A percentile compares a stretch with the other conserved stretches of the same genome.
Evolutionary conservation across 805 yeast species (phyloP).

Genomic region (Kodamaea laetipori): DNA sequence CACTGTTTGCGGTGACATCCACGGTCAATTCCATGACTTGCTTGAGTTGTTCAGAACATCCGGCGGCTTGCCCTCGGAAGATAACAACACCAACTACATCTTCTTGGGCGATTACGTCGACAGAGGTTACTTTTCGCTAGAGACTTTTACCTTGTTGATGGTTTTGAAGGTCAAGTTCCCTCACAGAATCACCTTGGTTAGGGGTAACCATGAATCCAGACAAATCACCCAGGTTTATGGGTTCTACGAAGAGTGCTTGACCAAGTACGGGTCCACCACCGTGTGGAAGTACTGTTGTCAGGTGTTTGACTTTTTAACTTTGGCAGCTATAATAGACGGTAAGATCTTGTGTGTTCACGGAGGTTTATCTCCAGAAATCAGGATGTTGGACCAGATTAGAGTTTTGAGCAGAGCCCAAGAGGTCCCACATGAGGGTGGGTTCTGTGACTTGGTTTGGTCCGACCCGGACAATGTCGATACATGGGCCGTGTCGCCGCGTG

Average conservation of each 20-base stretch:
- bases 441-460: constrained; percentile 96
- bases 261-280: constrained; percentile 90
- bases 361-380: constrained; percentile 93
- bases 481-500: constrained; percentile 98
- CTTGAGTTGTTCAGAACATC: constrained; percentile 85
- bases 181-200: constrained; percentile 78
- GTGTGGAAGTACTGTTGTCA: constrained; percentile 98
- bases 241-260: constrained; percentile 91
- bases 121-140: constrained; percentile 94
- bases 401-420: constrained; percentile 95
- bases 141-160: constrained; percentile 92
- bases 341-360: constrained; percentile 95
- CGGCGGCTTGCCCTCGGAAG: constrained; percentile 88
- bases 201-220: constrained; percentile 97
- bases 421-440: constrained; percentile 98
- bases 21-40: constrained; percentile 96
- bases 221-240: constrained; percentile 99
- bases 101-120: constrained; percentile 97
- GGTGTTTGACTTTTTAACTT: constrained; percentile 88
- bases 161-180: constrained; percentile 90
- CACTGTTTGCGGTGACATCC: constrained; percentile 96
- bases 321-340: constrained; percentile 96
- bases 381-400: constrained; percentile 95
- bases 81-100: constrained; percentile 64
- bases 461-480: constrained; percentile 98